These are phyloP conservation scores for Gentiana macrophylla DNA, from an alignment of 257 asterid species.

Conservation along the genomic window DNA sequence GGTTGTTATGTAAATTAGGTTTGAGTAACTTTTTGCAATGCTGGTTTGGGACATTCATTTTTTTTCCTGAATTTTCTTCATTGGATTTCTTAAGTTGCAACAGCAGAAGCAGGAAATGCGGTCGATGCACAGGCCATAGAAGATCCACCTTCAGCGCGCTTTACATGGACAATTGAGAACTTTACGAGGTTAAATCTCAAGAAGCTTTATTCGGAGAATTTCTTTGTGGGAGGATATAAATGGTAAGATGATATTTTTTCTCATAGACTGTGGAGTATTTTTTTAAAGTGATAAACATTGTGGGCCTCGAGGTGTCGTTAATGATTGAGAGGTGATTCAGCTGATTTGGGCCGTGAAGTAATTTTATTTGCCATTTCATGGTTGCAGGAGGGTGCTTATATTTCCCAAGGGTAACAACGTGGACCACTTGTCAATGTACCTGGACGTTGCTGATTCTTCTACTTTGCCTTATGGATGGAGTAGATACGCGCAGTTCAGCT, in stretches of 20 bases:
- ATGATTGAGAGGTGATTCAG: conserved; percentile 1
- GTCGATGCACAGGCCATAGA: conserved; percentile 44
- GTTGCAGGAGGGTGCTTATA: conserved; percentile 65
- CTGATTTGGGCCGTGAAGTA: background rate
- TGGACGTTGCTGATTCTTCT: conserved; percentile 72
- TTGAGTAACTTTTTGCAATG: conserved; percentile 3
- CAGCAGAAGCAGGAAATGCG: conserved; percentile 33
- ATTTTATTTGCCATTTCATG: conserved; percentile 2
- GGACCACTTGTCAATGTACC: conserved; percentile 71
- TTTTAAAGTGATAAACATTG: background rate
- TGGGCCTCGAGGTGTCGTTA: background rate
- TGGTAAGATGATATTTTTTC: conserved; percentile 23
- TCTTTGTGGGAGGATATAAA: conserved; percentile 49
- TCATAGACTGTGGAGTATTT: background rate
- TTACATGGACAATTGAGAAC: conserved; percentile 55
- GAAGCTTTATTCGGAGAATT: conserved; percentile 52
- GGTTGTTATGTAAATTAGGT: background rate
- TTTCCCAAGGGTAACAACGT: conserved; percentile 86
- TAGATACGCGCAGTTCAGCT: conserved; percentile 77
- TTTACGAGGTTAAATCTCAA: conserved; percentile 51
- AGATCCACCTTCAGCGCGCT: conserved; percentile 56
- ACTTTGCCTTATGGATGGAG: conserved; percentile 80
- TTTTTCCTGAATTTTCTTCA: background rate
- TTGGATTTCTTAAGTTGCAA: conserved; percentile 24
- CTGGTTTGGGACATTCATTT: conserved; percentile 1